Evolutionary conservation across 345 rosid species (phyloP), one percentile per base, ranked within the genome.

Genomic region (Salix exigua): DNA sequence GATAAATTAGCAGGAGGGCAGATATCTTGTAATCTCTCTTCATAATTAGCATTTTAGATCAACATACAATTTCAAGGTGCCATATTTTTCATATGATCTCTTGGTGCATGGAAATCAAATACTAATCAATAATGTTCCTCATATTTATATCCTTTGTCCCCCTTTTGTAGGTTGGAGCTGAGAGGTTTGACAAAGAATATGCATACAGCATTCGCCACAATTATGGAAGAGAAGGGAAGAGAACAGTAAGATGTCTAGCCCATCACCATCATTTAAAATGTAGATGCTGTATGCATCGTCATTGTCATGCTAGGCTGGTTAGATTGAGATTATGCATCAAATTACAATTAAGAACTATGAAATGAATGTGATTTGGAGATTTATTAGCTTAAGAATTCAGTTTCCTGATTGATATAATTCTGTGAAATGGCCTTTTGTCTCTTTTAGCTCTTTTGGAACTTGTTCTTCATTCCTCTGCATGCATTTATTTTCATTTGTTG

Each of bases 201-300:
- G 96, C 97, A 38, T 96, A 92, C 81, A 42, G 79, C 86, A 91
- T 96, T 74, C 97, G 96, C 40, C 98, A 96, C 83, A 92, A 87
- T 83, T 93, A 91, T 80, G 99, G 98, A 84, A 93, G 79, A 84
- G 97, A 93, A 83, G 98, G 98, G 78, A 96, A 96, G 85, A 87
- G 97, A 88, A 89, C 90, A 9, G 98, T 96, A 84, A 88, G 96
- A 68, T 71, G 12, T 77, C 73, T 31, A 61, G 75, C 67, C 78
- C 62, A 53, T 25, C 55, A 21, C 23, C 33, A 46, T 71, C 18
- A 30, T 42, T 50, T 9, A 58, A 63, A n/a, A 58, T 50, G 30
- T 25, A 25, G 46, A 42, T 68, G 61, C 18, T 66, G 21, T 50
- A 33, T 62, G 38, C 33, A 18, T 72, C 7, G 28, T 26, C 46